Conservation (phyloP, 2,329 filamentous ascomycete genomes). For the Samsoniella hepiali region DNA sequence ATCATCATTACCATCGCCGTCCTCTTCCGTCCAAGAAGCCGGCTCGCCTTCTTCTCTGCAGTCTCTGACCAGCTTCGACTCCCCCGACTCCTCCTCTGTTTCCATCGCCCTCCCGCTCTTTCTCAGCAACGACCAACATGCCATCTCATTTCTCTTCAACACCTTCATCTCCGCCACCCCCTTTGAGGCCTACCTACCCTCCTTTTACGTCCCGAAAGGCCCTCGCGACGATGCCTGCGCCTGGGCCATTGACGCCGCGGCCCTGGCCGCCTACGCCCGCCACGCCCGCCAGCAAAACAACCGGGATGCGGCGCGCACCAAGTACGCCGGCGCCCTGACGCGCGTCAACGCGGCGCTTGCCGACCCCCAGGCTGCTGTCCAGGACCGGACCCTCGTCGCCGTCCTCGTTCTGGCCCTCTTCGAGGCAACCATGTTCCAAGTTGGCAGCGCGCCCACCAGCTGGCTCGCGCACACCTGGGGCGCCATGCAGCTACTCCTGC, state of each 20-base stretch:
- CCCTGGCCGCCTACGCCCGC: conserved; percentile 26
- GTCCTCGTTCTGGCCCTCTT: conserved; percentile 30
- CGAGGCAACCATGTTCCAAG: conserved; percentile 28
- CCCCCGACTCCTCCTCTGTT: neutral
- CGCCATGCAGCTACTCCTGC: conserved; percentile 26
- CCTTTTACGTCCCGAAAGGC: conserved; percentile 19
- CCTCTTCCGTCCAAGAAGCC: neutral
- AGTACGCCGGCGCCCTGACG: conserved; percentile 24
- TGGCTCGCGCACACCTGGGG: conserved; percentile 28
- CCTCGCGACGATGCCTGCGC: conserved; percentile 23
- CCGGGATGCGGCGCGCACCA: conserved; percentile 23
- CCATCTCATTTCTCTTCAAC: conserved; percentile 27
- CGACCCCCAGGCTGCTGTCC: conserved; percentile 22
- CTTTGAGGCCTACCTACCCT: conserved; percentile 26
- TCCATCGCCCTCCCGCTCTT: neutral
- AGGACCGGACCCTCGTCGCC: conserved; percentile 27
- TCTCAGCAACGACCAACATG: conserved; percentile 7
- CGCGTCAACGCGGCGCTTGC: conserved; percentile 23
- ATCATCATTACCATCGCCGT: neutral
- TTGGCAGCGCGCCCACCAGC: conserved; percentile 24
- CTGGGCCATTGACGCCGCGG: conserved; percentile 24
- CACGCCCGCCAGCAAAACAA: conserved; percentile 18
- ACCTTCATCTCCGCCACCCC: conserved; percentile 27
- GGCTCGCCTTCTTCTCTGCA: neutral
- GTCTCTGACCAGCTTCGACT: neutral